Percentiles rank a stretch among this genome's conserved stretches.
Evolutionary conservation across 257 asterid genomes (phyloP).

Genomic region (Rubia yunnanensis): DNA sequence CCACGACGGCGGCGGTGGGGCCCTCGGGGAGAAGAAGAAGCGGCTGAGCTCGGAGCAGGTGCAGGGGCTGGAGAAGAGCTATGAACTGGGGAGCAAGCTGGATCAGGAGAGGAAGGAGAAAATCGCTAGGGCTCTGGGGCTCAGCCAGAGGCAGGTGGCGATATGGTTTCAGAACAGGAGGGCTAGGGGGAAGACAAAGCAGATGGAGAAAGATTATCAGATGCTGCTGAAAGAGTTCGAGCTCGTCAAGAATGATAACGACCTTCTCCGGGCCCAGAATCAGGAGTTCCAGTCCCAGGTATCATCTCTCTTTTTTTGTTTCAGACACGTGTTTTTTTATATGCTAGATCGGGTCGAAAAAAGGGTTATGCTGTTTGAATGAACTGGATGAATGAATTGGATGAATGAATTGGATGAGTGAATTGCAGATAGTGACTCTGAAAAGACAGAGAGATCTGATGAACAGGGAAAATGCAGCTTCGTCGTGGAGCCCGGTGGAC

Average conservation of each 20-base stretch:
- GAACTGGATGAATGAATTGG: too few species aligned
- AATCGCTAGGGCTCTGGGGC: slow-evolving; percentile 65
- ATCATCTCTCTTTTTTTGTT: background rate
- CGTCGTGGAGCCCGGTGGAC: slow-evolving; percentile 46
- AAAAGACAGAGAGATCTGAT: slow-evolving; percentile 34
- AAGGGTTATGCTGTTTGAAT: too few species aligned
- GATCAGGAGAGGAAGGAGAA: slow-evolving; percentile 83
- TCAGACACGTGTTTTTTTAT: too few species aligned
- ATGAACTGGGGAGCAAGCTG: slow-evolving; percentile 60
- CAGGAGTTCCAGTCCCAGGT: slow-evolving; percentile 67
- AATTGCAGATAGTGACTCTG: slow-evolving; percentile 49
- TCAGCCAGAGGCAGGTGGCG: slow-evolving; percentile 77
- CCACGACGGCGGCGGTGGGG: slow-evolving; percentile 38
- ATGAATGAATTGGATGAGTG: too few species aligned
- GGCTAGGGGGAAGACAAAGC: slow-evolving; percentile 87
- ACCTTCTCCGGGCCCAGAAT: slow-evolving; percentile 62
- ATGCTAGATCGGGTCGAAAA: too few species aligned
- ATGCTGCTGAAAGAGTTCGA: slow-evolving; percentile 58
- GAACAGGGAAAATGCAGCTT: slow-evolving; percentile 60
- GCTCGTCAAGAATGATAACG: slow-evolving; percentile 56
- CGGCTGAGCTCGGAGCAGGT: slow-evolving; percentile 76
- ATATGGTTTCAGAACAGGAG: slow-evolving; percentile 90
- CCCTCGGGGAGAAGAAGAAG: slow-evolving; percentile 75
- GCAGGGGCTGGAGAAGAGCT: slow-evolving; percentile 80
- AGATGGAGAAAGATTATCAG: slow-evolving; percentile 72